Evolutionary conservation across 768 basidiomycete genomes (phyloP), one percentile per base, ranked within the genome.

Genomic region (Termitomyces sp.): DNA sequence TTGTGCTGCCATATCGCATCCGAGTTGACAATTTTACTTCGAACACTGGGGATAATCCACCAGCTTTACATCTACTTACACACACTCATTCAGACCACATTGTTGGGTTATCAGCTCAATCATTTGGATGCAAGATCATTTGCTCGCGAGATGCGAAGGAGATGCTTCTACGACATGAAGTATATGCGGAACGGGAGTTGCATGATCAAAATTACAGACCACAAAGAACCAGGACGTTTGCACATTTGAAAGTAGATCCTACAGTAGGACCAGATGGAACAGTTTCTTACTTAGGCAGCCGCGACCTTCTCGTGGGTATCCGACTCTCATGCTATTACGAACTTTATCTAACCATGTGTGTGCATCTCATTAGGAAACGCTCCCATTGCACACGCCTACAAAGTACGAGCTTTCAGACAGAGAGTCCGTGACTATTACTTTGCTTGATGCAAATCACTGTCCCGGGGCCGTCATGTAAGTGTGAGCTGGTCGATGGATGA

Each of bases 71-170:
- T 68, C 81, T 97, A n/a, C 81, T 97, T 53, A 85, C 89, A 0
- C 94, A 97, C 67, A 90, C 93, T 0, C 95, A 96, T 71, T 81
- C 93, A 0, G 95, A 96, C 71, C 95, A 97, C 66, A 79, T 93
- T 52, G 73, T 71, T 42, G 94, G 95, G 4, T 78, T 97, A 27
- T 79, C 85, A 19, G 82, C 89, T 23, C 83, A 85, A 57, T 86
- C 85, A 0, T 95, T 95, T 65, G 84, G 81, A 2, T 82, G 84
- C 42, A 76, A 74, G 2, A 83, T 97, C 9, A 71, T 90, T 54
- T 95, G 93, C 71, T 92, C 94, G 0, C 70, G 75, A 5, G 90
- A 94, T 68, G 87, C 95, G 17, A 95, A 94, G 71, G 79, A 87
- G 57, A 93, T 97, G 86, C 74, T 98, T 2, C 72, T 95, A 38